Evolutionary conservation across 768 basidiomycete species (phyloP).

Genomic region (Psilocybe azurescens): DNA sequence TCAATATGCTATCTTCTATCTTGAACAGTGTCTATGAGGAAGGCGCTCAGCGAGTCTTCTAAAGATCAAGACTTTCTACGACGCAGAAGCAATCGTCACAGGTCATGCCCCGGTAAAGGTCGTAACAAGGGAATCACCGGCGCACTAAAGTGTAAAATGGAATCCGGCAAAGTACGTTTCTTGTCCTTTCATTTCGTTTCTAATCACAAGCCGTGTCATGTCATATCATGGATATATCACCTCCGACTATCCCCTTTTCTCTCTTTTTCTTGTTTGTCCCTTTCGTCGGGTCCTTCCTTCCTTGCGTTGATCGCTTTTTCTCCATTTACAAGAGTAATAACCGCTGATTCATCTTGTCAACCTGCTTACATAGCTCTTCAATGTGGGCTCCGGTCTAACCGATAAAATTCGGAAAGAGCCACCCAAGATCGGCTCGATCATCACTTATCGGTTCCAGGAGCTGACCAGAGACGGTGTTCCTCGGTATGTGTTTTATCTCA

Average conservation of each 20-base stretch:
- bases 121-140: slow-evolving; percentile 53
- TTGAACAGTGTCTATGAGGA: slow-evolving; percentile 50
- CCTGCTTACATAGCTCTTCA: slow-evolving; percentile 47
- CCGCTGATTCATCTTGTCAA: neutral
- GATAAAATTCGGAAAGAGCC: slow-evolving; percentile 59
- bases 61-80: slow-evolving; percentile 69
- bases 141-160: slow-evolving; percentile 62
- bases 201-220: neutral
- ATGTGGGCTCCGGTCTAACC: slow-evolving; percentile 57
- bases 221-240: neutral
- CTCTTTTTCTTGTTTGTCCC: neutral
- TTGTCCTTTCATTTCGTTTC: neutral
- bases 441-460: slow-evolving; percentile 65
- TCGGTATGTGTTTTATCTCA: slow-evolving; percentile 38
- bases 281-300: neutral
- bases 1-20: neutral
- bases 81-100: slow-evolving; percentile 62
- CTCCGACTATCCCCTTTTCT: neutral
- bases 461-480: slow-evolving; percentile 61
- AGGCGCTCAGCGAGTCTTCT: slow-evolving; percentile 51
- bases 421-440: slow-evolving; percentile 59
- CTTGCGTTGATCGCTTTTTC: neutral
- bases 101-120: slow-evolving; percentile 63
- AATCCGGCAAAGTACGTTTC: slow-evolving; percentile 57
- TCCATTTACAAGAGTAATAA: neutral